Conservation (phyloP, 805 yeast species). For the Yamadazyma scolyti region DNA sequence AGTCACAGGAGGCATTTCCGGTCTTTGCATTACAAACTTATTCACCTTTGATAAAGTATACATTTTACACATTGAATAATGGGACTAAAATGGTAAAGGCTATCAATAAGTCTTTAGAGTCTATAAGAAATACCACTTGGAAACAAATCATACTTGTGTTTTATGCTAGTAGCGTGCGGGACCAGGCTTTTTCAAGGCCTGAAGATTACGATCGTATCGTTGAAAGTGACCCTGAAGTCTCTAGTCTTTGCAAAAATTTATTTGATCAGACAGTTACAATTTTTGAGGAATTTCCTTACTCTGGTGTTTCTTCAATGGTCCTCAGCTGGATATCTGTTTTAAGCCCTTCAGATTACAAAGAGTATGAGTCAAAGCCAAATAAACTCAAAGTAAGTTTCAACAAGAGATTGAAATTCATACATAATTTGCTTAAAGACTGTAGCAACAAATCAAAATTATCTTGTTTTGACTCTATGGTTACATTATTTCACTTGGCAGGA, state of each 20-base stretch:
- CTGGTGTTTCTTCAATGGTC: constrained; percentile 12
- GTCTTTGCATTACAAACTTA: constrained; percentile 21
- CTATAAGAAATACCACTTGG: constrained; percentile 32
- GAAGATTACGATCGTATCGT: constrained; percentile 27
- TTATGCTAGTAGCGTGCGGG: constrained; percentile 26
- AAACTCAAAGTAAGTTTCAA: constrained; percentile 31
- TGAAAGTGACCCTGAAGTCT: constrained; percentile 18
- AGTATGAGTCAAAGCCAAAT: constrained; percentile 26
- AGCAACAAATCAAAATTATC: constrained; percentile 23
- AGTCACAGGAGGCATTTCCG: constrained; percentile 24
- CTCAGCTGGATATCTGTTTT: constrained; percentile 31
- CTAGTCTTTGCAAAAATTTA: constrained; percentile 20
- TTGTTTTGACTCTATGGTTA: constrained; percentile 32
- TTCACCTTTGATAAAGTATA: constrained; percentile 30
- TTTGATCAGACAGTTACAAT: constrained; percentile 29
- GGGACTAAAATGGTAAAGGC: constrained; percentile 19
- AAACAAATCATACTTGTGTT: constrained; percentile 31
- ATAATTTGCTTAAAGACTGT: constrained; percentile 25
- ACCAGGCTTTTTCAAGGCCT: constrained; percentile 35
- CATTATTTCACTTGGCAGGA: constrained; percentile 33
- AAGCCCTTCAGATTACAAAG: constrained; percentile 33
- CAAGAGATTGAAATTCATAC: constrained; percentile 31
- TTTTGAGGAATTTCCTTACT: constrained; percentile 23
- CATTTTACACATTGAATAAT: constrained; percentile 24
- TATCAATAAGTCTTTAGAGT: constrained; percentile 20